Evolutionary conservation across 257 asterid genomes (phyloP), one percentile per base, ranked within the genome.

Genomic region (Cordia subcordata): DNA sequence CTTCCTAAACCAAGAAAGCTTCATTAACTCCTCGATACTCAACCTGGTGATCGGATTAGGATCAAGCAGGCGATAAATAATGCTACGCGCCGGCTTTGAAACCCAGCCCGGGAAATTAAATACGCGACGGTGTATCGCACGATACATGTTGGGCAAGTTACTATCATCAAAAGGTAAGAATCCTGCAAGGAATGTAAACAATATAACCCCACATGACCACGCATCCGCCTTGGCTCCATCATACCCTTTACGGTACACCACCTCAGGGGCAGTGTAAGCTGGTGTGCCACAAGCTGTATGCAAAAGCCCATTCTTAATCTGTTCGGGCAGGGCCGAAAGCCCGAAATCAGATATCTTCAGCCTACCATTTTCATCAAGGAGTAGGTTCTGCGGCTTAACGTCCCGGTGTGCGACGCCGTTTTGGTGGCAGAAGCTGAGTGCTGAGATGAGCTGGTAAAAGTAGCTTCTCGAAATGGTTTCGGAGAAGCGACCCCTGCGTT

Each of bases 281-380:
- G 98, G 98, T 10, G 96, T 91, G 0, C 98, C 96, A 49, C 98
- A 91, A 4, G 94, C 81, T 0, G 98, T 91, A 64, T 79, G 78
- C 13, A 91, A 67, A 8, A 85, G 76, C 13, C 94, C 92, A 10
- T 85, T 79, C 0, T 54, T 62, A 8, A 83, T 70, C 68, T 80
- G 94, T 20, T 91, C 96, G 3, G 94, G 77, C 15, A 91, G 75
- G 5, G 95, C 95, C 11, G 98, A 91, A 37, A 91, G 95, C 0
- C 98, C 98, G 49, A 91, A 91, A 56, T 91, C 98, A 11, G 96
- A 77, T 49, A 91, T 73, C 23, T 88, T 87, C 0, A 90, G 64
- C 27, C 67, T n/a, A 0, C 94, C 95, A 9, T 81, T 62, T 1
- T 49, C 60, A 14, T 91, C 94, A 8, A 91, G 77, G 49, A 91